A percentile compares a stretch with the other conserved stretches of the same genome.
These are phyloP conservation scores for Thraustochytrium striatum DNA, from an alignment of 352 stramenopile species.

Conservation along the genomic window DNA sequence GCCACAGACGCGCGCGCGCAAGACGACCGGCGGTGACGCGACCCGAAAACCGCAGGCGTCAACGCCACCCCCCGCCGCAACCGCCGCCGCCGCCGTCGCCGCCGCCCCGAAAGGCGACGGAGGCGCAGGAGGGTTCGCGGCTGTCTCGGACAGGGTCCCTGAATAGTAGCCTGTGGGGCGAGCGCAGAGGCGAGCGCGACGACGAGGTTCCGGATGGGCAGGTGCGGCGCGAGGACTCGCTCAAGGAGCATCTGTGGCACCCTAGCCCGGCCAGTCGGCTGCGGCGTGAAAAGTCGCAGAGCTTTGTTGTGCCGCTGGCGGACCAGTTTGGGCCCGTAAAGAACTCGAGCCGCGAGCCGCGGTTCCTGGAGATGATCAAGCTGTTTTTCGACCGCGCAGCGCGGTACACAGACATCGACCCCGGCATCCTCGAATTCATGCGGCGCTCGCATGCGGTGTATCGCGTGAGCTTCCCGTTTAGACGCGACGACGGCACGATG, in stretches of 20 bases:
- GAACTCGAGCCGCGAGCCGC: conserved; percentile 28
- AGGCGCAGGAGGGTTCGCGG: no score
- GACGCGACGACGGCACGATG: conserved; percentile 44
- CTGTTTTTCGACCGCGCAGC: conserved; percentile 50
- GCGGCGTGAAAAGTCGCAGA: not conserved
- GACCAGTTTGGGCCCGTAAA: conserved; percentile 29
- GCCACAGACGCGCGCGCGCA: no score
- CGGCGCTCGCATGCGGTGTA: conserved; percentile 47
- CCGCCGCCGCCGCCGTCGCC: no score
- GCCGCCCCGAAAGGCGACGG: no score
- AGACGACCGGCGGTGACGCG: no score
- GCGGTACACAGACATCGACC: conserved; percentile 46
- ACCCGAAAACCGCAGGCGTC: no score
- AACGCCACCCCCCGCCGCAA: no score
- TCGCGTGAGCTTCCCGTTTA: conserved; percentile 46
- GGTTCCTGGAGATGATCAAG: conserved; percentile 53
- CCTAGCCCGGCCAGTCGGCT: not conserved
- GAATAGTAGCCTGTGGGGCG: no score
- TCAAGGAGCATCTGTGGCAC: conserved; percentile 39
- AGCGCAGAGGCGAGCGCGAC: no score
- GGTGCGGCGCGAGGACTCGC: conserved; percentile 6
- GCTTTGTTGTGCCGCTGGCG: not conserved
- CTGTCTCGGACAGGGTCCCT: no score
- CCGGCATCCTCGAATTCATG: conserved; percentile 48
- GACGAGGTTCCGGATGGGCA: no score